These are phyloP conservation scores for Phytophthora sojae DNA, from an alignment of 352 stramenopile genomes.

Conservation along the genomic window DNA sequence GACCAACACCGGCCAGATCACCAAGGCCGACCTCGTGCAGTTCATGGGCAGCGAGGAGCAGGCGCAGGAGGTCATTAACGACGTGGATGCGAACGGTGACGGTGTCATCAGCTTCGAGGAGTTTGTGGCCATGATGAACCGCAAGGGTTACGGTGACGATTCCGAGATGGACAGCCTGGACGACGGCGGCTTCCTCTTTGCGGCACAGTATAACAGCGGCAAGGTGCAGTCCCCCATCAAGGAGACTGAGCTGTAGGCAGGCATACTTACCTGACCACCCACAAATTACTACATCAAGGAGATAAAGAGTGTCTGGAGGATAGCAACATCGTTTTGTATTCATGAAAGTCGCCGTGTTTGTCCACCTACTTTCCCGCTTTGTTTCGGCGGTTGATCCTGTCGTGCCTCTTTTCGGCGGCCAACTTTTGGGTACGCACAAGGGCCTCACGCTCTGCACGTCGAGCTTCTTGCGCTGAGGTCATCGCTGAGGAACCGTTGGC, in stretches of 20 bases:
- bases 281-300: constrained; percentile 23
- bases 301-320: not conserved
- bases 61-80: constrained; percentile 91
- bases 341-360: not conserved
- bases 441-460: constrained; percentile 72
- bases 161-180: constrained; percentile 74
- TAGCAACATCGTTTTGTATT: constrained; percentile 29
- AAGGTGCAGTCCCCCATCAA: constrained; percentile 49
- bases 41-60: constrained; percentile 94
- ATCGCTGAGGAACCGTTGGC: constrained; percentile 25
- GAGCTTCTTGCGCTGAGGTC: constrained; percentile 55
- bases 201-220: constrained; percentile 44
- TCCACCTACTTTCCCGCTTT: constrained; percentile 52
- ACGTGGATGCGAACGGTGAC: constrained; percentile 93
- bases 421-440: constrained; percentile 69
- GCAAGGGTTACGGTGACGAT: constrained; percentile 85
- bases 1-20: constrained; percentile 87
- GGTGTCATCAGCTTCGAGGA: constrained; percentile 94
- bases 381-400: constrained; percentile 75
- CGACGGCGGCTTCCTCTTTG: constrained; percentile 61
- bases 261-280: not conserved
- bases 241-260: constrained; percentile 77
- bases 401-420: constrained; percentile 78
- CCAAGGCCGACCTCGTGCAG: constrained; percentile 88
- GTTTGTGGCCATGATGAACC: constrained; percentile 92